Conservation (phyloP, 139 green algal species). For the Spirogloea muscicola region DNA sequence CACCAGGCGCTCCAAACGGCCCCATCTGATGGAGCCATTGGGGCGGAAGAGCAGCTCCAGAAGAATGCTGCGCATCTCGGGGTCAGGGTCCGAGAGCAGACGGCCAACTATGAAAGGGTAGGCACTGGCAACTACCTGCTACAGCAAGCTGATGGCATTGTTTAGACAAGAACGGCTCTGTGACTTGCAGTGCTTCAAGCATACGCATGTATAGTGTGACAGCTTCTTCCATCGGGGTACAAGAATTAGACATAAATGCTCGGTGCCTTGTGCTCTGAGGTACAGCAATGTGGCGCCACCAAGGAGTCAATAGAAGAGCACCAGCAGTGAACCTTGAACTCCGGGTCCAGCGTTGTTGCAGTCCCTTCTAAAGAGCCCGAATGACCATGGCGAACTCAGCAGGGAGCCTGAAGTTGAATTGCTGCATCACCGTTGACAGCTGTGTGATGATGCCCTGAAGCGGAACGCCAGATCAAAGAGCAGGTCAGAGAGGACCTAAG, state of each 20-base stretch:
- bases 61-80: slow-evolving; percentile 27
- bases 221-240: no score
- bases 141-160: no score
- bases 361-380: slow-evolving; percentile 34
- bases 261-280: no score
- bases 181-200: no score
- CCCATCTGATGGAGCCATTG: slow-evolving; percentile 7
- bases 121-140: slow-evolving; percentile 20
- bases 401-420: slow-evolving; percentile 29
- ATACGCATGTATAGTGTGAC: no score
- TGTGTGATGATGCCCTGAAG: slow-evolving; percentile 27
- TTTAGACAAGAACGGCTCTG: no score
- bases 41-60: slow-evolving; percentile 21
- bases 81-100: slow-evolving; percentile 4
- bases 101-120: slow-evolving; percentile 31
- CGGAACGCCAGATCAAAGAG: no score
- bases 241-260: slow-evolving; percentile 1
- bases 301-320: slow-evolving; percentile 8
- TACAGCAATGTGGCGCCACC: no score
- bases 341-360: slow-evolving; percentile 24
- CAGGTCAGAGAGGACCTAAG: no score
- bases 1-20: slow-evolving; percentile 21
- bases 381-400: slow-evolving; percentile 20
- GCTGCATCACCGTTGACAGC: slow-evolving; percentile 26
- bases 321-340: slow-evolving; percentile 19